Conservation (phyloP, 129 eudicot genomes). For the Daucus carota region DNA sequence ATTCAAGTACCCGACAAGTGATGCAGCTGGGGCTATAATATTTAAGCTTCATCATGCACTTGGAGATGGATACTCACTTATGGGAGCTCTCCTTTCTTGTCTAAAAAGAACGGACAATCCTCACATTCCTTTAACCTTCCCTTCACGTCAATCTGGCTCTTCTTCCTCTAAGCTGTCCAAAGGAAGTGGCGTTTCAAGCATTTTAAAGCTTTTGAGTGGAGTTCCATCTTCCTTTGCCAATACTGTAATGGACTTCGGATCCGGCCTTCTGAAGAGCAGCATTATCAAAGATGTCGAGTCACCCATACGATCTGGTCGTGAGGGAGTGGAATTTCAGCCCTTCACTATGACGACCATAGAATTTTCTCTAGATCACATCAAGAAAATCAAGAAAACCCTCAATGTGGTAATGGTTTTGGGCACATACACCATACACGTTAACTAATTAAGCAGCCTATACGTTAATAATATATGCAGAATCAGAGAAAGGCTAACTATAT, state of each 20-base stretch:
- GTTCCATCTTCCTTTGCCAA: not conserved
- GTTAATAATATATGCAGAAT: not conserved
- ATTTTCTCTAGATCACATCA: slow-evolving; percentile 34
- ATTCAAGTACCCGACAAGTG: slow-evolving; percentile 33
- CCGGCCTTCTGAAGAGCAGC: slow-evolving; percentile 31
- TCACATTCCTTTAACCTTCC: slow-evolving; percentile 12
- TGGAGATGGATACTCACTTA: slow-evolving; percentile 47
- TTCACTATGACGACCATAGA: slow-evolving; percentile 15
- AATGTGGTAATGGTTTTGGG: slow-evolving; percentile 22
- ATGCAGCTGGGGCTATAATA: slow-evolving; percentile 28
- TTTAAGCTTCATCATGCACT: slow-evolving; percentile 49
- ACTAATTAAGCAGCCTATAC: too few relatives aligned
- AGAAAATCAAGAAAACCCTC: slow-evolving; percentile 31
- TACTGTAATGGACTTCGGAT: slow-evolving; percentile 27
- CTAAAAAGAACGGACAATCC: slow-evolving; percentile 39
- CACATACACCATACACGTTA: not conserved
- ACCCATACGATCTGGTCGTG: slow-evolving; percentile 32
- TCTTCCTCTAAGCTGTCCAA: slow-evolving; percentile 13
- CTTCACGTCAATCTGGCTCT: not conserved
- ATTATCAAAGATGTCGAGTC: slow-evolving; percentile 29
- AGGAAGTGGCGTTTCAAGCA: not conserved
- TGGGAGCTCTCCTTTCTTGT: slow-evolving; percentile 48
- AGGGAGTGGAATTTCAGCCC: slow-evolving; percentile 33
- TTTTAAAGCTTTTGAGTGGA: slow-evolving; percentile 8
- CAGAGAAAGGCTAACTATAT: too few relatives aligned